Evolutionary conservation across 2,329 filamentous ascomycete species (phyloP).

Genomic region (Emmonsia crescens): DNA sequence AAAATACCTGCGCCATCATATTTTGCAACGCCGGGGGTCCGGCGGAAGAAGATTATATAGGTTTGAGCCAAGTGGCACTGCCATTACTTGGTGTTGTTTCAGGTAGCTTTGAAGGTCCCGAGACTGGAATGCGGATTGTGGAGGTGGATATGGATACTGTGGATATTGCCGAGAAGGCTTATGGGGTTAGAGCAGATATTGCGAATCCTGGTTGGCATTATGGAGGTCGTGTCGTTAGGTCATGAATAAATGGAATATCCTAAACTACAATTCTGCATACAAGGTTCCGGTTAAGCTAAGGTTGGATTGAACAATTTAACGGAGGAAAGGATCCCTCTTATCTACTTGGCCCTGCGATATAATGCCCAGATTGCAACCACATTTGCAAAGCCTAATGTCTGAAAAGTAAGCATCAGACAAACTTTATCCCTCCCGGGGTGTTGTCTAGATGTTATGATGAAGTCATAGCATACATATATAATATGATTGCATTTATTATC

Average conservation of each 20-base stretch:
- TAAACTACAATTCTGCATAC: background rate
- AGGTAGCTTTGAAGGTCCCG: slow-evolving; percentile 37
- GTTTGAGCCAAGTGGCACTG: slow-evolving; percentile 42
- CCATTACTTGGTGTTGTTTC: slow-evolving; percentile 40
- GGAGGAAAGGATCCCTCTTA: background rate
- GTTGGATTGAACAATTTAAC: background rate
- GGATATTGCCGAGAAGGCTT: slow-evolving; percentile 30
- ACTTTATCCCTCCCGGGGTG: background rate
- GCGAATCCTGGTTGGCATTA: slow-evolving; percentile 1
- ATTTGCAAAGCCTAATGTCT: background rate
- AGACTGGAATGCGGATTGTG: slow-evolving; percentile 24
- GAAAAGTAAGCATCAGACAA: background rate
- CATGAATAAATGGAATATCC: background rate
- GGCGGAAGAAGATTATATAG: slow-evolving; percentile 40
- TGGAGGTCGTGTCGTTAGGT: background rate
- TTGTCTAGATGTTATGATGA: background rate
- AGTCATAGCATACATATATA: background rate
- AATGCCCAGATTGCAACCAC: background rate
- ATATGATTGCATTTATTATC: background rate
- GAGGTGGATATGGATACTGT: slow-evolving; percentile 44
- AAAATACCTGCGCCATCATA: slow-evolving; percentile 46
- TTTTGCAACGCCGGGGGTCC: slow-evolving; percentile 48
- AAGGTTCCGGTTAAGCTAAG: background rate
- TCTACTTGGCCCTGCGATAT: background rate
- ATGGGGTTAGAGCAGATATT: background rate